Conservation (phyloP, 352 stramenopile species). For the Phytophthora megakarya region DNA sequence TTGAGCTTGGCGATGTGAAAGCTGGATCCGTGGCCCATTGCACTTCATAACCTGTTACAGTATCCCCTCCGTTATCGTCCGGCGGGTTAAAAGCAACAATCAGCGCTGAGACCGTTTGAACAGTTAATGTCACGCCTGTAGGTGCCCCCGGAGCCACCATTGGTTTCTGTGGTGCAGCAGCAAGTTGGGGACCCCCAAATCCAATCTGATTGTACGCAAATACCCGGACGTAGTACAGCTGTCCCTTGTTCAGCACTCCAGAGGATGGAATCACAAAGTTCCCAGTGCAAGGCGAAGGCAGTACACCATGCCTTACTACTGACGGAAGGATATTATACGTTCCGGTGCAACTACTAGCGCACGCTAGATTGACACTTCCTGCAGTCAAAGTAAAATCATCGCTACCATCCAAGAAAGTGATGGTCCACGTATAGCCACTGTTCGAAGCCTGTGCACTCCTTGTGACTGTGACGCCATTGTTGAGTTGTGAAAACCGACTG, state of each 20-base stretch:
- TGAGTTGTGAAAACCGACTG: conserved; percentile 46
- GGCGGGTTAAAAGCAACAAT: conserved; percentile 90
- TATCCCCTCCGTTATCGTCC: conserved; percentile 81
- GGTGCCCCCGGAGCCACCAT: conserved; percentile 80
- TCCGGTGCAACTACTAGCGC: conserved; percentile 27
- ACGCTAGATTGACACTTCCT: conserved; percentile 24
- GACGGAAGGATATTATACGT: conserved; percentile 55
- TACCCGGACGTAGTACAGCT: conserved; percentile 94
- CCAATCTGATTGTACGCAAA: conserved; percentile 96
- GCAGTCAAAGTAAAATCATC: conserved; percentile 77
- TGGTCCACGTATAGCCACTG: conserved; percentile 84
- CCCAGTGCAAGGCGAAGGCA: conserved; percentile 78
- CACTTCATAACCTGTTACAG: conserved; percentile 91
- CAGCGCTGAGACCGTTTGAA: conserved; percentile 84
- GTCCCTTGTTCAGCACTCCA: conserved; percentile 83
- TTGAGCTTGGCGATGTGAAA: conserved; percentile 66
- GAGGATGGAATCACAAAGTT: conserved; percentile 73
- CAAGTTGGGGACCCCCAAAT: conserved; percentile 77
- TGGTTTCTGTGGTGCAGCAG: conserved; percentile 63
- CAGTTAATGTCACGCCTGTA: conserved; percentile 72
- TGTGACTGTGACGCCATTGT: conserved; percentile 74
- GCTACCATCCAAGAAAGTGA: conserved; percentile 90
- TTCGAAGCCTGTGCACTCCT: conserved; percentile 50
- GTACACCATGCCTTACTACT: conserved; percentile 73
- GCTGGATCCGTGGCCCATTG: conserved; percentile 86